phyloP scores from a whole-genome alignment of 371 early-diverging fungal species.

The Mucor plumbeus region DNA sequence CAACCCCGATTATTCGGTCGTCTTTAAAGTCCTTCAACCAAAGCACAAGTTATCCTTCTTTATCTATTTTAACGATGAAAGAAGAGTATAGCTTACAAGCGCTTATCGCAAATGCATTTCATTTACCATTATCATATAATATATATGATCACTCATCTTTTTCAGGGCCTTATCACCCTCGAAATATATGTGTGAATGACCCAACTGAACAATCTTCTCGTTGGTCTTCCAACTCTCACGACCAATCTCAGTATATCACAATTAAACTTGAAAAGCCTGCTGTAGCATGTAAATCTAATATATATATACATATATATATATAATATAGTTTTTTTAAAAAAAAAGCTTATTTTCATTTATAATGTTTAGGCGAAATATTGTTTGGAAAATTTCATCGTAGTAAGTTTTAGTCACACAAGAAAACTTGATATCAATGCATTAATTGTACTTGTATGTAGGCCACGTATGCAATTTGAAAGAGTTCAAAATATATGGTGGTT shows the following conservation, averaged over 20 bases:
- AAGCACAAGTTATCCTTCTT: background rate
- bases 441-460: constrained; percentile 69
- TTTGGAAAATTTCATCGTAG: constrained; percentile 97
- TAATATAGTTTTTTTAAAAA: no score
- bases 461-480: constrained; percentile 98
- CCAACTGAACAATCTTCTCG: constrained; percentile 82
- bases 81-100: constrained; percentile 5
- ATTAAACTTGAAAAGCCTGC: constrained; percentile 74
- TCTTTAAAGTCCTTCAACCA: background rate
- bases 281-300: constrained; percentile 65
- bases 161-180: constrained; percentile 79
- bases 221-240: constrained; percentile 86
- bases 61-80: constrained; percentile 10
- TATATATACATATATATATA: no score
- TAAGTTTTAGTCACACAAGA: constrained; percentile 30
- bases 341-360: no score
- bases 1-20: background rate
- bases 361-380: constrained; percentile 72
- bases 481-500: constrained; percentile 92
- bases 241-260: constrained; percentile 82
- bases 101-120: constrained; percentile 3
- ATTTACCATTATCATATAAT: constrained; percentile 47
- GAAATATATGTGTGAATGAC: constrained; percentile 74
- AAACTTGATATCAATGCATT: constrained; percentile 2
- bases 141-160: constrained; percentile 75